phyloP scores from a whole-genome alignment of 345 rosid genomes.

The Citrus cavaleriei region DNA sequence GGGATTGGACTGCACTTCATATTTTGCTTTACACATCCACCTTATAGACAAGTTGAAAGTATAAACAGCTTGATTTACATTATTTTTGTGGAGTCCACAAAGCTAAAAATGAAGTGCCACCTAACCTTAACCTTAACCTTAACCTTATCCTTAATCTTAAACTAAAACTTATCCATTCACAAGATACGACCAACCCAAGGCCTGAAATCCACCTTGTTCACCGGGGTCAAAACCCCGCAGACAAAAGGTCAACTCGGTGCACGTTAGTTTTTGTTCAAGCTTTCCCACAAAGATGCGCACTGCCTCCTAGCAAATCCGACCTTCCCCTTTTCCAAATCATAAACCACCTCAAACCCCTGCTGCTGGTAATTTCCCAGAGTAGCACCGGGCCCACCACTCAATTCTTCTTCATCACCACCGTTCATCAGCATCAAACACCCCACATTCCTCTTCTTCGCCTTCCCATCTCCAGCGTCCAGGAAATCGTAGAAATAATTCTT shows the following conservation, averaged over 20 bases:
- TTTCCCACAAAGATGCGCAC: conserved; percentile 85
- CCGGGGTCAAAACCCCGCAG: conserved; percentile 4
- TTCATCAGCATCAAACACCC: conserved; percentile 94
- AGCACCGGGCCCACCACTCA: conserved; percentile 76
- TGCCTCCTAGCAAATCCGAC: conserved; percentile 85
- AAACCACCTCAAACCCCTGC: conserved; percentile 93
- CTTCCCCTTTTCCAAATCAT: conserved; percentile 65
- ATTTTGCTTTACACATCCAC: conserved; percentile 19
- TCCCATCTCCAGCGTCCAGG: conserved; percentile 54
- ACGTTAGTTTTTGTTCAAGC: conserved; percentile 42
- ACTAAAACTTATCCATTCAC: background rate
- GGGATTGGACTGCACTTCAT: conserved; percentile 13
- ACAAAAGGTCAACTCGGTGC: conserved; percentile 14
- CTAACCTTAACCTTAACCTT: background rate
- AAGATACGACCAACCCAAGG: background rate
- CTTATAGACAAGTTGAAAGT: background rate
- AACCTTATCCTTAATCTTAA: background rate
- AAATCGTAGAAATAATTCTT: conserved; percentile 77
- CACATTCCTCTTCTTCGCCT: conserved; percentile 41
- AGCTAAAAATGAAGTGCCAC: conserved; percentile 25
- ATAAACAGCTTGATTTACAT: conserved; percentile 15
- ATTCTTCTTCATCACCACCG: conserved; percentile 80
- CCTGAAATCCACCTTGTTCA: background rate
- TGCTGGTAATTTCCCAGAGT: conserved; percentile 87
- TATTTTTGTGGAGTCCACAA: background rate